Percentiles rank a stretch among this genome's conserved stretches.
These are phyloP conservation scores for Santalum album DNA, from an alignment of 164 flowering plant species.

Conservation along the genomic window DNA sequence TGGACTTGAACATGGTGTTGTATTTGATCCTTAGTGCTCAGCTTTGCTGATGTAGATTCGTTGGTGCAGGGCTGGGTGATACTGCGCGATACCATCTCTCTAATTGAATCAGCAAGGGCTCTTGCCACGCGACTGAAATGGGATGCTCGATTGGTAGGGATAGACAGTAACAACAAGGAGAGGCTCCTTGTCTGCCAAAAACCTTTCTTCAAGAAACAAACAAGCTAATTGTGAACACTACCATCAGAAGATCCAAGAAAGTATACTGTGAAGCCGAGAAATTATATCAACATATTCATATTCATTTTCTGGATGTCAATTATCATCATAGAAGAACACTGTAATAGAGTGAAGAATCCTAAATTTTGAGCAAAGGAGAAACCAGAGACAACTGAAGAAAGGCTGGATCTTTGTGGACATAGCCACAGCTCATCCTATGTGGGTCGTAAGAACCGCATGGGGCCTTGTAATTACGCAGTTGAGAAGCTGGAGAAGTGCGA, in stretches of 20 bases:
- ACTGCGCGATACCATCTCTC: conserved; percentile 47
- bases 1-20: no score
- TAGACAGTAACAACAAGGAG: conserved; percentile 72
- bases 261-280: conserved; percentile 9
- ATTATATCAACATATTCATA: conserved; percentile 23
- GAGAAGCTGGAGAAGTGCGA: conserved; percentile 9
- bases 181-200: conserved; percentile 90
- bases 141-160: conserved; percentile 88
- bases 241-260: no score
- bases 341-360: conserved; percentile 8
- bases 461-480: conserved; percentile 42
- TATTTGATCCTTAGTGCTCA: not conserved
- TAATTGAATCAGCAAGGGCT: conserved; percentile 65
- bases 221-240: conserved; percentile 16
- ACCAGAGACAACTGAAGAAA: conserved; percentile 5
- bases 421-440: conserved; percentile 34
- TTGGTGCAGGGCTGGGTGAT: conserved; percentile 89
- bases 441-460: conserved; percentile 67
- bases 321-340: conserved; percentile 22
- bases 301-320: conserved; percentile 25
- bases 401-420: conserved; percentile 9
- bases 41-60: conserved; percentile 4
- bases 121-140: conserved; percentile 63
- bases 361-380: conserved; percentile 28
- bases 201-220: conserved; percentile 71